Evolutionary conservation across 305 asterid species (phyloP), one percentile per base, ranked within the genome.

Genomic region (Stenogyne calaminthoides): DNA sequence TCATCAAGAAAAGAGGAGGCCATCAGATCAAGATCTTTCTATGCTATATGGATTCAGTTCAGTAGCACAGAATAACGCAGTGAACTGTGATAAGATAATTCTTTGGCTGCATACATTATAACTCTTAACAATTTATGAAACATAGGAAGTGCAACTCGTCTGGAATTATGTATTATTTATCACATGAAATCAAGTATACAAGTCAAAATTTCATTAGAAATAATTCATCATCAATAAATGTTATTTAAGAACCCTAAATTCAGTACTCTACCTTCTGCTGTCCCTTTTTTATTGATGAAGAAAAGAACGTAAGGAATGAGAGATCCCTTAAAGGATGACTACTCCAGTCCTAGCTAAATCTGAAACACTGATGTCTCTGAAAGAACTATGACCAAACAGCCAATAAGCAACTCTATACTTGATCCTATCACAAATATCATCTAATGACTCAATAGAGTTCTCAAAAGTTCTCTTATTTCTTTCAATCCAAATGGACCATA

Each of bases 101-200:
- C 63, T 73, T 68, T 47, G 67, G 55, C 56, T 20, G 71, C 34
- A 66, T 54, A 39, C 64, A 73, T 34, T 6, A 27, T 52, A 68
- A 18, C 64, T 51, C 25, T 71, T 60, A 49, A 65, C n/a, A 32
- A 63, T 20, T 65, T 44, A 71, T 40, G 27, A 7, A 44, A 32
- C 76, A 8, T 19, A 59, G 37, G 69, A 39, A 37, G 39, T 74
- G 59, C 59, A 47, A 54, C 66, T 36, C 34, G 7, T 61, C 6
- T 36, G 67, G 39, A 63, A 20, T 49, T 49, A 15, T n/a, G 56
- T 49, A 47, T 54, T 16, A 57, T 64, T 52, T 42, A 46, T 29
- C 59, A 63, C 58, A 56, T 68, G 62, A 67, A 71, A 57, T 16
- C 69, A 71, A 63, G 36, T 46, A 56, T 40, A 66, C 71, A 76